phyloP scores from a whole-genome alignment of 495 filamentous ascomycete genomes.

The Aspergillus funiculosus region DNA sequence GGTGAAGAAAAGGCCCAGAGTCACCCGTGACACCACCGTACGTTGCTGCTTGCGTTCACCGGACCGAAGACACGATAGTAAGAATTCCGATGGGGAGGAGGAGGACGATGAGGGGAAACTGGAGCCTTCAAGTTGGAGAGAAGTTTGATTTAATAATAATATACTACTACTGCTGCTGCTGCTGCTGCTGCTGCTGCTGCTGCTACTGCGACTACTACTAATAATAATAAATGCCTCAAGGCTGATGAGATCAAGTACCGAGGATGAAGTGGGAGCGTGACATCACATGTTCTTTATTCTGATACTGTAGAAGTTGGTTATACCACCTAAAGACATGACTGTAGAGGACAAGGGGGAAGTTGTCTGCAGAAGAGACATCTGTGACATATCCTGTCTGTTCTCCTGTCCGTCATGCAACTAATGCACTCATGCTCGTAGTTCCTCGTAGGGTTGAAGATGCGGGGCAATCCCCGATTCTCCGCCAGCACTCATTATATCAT shows the following conservation, averaged over 20 bases:
- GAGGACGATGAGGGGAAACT: not conserved
- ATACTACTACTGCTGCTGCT: not conserved
- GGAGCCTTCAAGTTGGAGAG: no score
- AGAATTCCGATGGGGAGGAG: conserved; percentile 8
- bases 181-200: not conserved
- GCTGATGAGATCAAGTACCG: no score
- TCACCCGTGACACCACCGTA: conserved; percentile 25
- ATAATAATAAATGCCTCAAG: conserved; percentile 9
- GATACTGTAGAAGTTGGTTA: not conserved
- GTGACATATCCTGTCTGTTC: no score
- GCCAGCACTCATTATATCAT: no score
- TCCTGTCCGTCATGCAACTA: no score
- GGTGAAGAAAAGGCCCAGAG: conserved; percentile 6
- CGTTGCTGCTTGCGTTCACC: conserved; percentile 27
- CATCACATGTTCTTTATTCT: conserved; percentile 5
- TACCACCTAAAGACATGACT: not conserved
- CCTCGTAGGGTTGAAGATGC: no score
- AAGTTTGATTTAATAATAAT: no score
- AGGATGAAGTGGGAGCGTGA: no score
- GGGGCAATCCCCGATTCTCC: no score
- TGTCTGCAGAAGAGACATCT: no score
- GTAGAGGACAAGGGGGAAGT: not conserved
- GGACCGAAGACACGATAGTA: conserved; percentile 5
- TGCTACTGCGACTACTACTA: not conserved
- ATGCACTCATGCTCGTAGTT: no score